Base-by-base conservation (phyloP, 2,329 filamentous ascomycete genomes). In the Cercospora sp. region DNA sequence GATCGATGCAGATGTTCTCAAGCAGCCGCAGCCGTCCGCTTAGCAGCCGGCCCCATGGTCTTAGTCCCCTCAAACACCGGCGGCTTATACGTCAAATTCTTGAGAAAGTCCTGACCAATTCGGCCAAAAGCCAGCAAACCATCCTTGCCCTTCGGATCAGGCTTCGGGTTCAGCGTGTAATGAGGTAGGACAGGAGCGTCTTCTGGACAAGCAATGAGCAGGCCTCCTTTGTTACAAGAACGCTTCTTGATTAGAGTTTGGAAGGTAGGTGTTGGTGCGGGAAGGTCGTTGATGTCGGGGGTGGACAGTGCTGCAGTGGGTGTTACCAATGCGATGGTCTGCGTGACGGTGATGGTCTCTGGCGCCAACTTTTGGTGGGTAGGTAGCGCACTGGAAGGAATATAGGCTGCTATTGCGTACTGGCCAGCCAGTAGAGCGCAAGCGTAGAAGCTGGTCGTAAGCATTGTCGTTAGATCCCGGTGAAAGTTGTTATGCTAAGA, bases 381-480 rank as follows among this genome's bases (percentile, higher is more conserved):
- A 51, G 18, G 45, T 8, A 51, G 23, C 6, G 48, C 10, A 13
- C 10, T 18, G 30, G n/a, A 16, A 20, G 60, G 60, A 26, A 63
- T 30, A 9, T 63, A 63, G 10, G 30, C 60, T 36, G 60, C 60
- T 53, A 45, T 45, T 63, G 45, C 60, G 45, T 63, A 53, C 60
- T 55, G 60, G 60, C 42, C 60, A 16, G 60, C 60, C 60, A 63
- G 45, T 36, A 63, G 45, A 36, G 40, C 60, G 42, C 40, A 63
- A 2, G 28, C 48, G 60, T 31, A 18, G 28, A 53, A 31, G 60
- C 48, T 53, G 30, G 40, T 31, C 26, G 60, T 63, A 26, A 53
- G n/a, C 60, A 63, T 63, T n/a, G 42, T 61, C 40, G 59, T 45
- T 4, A 20, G 7, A 23, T 28, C 6, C 40, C 16, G 33, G 13